Conservation (phyloP, 1,284 basidiomycete genomes). For the Fistulina hepatica region DNA sequence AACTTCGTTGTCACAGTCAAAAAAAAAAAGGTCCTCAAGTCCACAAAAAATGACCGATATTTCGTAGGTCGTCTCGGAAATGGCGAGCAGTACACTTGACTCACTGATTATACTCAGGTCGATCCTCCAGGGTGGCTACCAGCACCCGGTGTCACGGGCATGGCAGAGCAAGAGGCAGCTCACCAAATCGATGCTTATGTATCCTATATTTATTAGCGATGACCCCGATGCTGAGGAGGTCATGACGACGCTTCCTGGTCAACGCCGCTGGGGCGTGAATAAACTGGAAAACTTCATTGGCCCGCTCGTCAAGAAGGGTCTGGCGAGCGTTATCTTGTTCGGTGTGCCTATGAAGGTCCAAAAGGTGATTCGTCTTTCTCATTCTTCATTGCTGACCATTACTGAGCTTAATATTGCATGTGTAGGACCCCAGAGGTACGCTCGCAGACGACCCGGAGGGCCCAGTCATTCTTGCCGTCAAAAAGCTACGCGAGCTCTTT, state of each 20-base stretch:
- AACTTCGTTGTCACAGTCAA: too few relatives aligned
- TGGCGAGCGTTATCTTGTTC: conserved; percentile 90
- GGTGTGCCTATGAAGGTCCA: conserved; percentile 81
- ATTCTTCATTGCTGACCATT: not conserved
- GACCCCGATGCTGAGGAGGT: conserved; percentile 74
- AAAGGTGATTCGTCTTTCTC: conserved; percentile 50
- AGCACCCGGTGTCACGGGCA: conserved; percentile 77
- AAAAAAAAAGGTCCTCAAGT: too few relatives aligned
- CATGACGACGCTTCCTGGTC: conserved; percentile 73
- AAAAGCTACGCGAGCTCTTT: conserved; percentile 66
- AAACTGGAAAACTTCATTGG: conserved; percentile 80
- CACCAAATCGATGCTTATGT: conserved; percentile 92
- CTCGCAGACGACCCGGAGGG: conserved; percentile 86
- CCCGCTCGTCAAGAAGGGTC: conserved; percentile 83
- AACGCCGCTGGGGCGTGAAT: conserved; percentile 91
- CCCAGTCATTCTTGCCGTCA: conserved; percentile 88
- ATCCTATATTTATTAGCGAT: conserved; percentile 94
- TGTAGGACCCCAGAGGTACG: conserved; percentile 71
- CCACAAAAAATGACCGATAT: not conserved
- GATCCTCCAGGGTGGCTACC: conserved; percentile 86
- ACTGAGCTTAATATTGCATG: conserved; percentile 3
- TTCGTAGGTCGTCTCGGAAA: too few relatives aligned
- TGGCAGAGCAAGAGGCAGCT: conserved; percentile 73
- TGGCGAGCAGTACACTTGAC: too few relatives aligned
- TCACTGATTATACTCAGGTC: too few relatives aligned